Base-by-base conservation (phyloP, 2,329 filamentous ascomycete species). In the Aspergillus thermomutatus region DNA sequence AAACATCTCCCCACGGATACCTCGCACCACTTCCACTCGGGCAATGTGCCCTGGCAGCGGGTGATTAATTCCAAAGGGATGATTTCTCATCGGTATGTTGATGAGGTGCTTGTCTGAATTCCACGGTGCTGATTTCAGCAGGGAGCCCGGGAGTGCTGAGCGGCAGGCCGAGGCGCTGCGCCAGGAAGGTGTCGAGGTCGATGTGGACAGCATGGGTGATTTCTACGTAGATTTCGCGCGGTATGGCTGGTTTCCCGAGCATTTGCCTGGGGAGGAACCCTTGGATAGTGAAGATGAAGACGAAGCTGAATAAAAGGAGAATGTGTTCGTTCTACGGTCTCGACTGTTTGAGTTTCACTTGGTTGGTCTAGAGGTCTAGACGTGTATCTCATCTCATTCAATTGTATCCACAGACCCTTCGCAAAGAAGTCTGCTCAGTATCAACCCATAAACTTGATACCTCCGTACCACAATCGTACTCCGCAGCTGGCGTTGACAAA, bases 41-140 rank as follows among this genome's bases (percentile, higher is more conserved):
- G 79, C 25, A 97, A 88, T 62, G 93, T 97, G 3, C 93, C 93
- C 0, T 97, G 93, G 93, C 93, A 97, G 78, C 82, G 94, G 56
- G 90, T 97, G 58, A 89, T 97, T 70, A 96, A 93, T 72, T 79
- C 90, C 14, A 93, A 90, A 74, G 92, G 93, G 23, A 80, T 85
- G 57, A 95, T 97, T 64, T 96, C 92, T 47, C 89, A 89, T 7
- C 85, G 92, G 91, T 93, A 68, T 64, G 77, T 56, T 28, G n/a
- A 37, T 34, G 7, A 14, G 14, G 23, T 31, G 55, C 61, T 27
- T 60, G 55, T 26, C 37, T 17, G 7, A 14, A 28, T 7, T 5
- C 9, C 23, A 34, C 10, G 9, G 10, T 49, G 11, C 53, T 28
- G 19, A 48, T 14, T 5, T 28, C 10, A 21, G 53, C 8, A 75